Evolutionary conservation across 306 rosid species (phyloP).

Genomic region (Castanospermum australe): DNA sequence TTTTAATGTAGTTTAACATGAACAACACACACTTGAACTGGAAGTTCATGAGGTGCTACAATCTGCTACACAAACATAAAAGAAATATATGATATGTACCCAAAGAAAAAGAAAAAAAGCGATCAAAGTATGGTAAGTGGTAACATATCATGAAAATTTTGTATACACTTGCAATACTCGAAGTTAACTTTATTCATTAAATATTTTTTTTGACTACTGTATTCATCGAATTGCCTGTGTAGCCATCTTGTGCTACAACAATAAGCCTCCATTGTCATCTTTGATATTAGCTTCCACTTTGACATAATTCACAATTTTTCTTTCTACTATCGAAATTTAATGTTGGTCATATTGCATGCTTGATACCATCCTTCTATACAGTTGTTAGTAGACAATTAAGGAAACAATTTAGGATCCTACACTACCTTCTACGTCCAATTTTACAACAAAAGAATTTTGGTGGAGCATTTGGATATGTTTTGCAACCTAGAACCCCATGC

Average conservation of each 20-base stretch:
- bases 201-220: neutral
- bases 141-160: neutral
- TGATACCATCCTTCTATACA: neutral
- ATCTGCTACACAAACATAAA: neutral
- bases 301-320: too few species aligned
- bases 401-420: neutral
- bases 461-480: neutral
- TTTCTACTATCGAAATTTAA: neutral
- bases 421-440: slow-evolving; percentile 2
- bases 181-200: neutral
- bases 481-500: neutral
- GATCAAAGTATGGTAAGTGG: neutral
- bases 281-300: too few species aligned
- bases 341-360: neutral
- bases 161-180: neutral
- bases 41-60: neutral
- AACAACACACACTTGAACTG: neutral
- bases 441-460: neutral
- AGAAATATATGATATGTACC: neutral
- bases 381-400: neutral
- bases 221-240: neutral
- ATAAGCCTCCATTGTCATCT: too few species aligned
- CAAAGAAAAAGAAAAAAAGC: neutral
- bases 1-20: neutral
- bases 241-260: too few species aligned